These are phyloP conservation scores for Kwoniella sp. DNA, from an alignment of 768 basidiomycete species.

Conservation along the genomic window DNA sequence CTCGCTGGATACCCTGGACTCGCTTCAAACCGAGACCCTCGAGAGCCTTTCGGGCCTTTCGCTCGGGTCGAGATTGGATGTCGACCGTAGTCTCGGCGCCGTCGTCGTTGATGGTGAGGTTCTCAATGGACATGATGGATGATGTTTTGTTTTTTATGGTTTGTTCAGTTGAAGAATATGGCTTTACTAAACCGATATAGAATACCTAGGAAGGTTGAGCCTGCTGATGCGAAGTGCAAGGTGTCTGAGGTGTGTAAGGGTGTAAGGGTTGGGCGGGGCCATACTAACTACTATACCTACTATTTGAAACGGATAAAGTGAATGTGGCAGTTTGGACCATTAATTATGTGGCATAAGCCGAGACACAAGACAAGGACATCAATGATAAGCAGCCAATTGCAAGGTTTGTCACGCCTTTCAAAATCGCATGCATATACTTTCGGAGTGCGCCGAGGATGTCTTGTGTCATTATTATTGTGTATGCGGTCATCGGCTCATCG, in stretches of 20 bases:
- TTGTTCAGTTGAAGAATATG: not conserved
- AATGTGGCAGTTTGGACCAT: slow-evolving; percentile 19
- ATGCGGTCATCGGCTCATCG: slow-evolving; percentile 1
- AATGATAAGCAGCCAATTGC: no score
- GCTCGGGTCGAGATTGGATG: slow-evolving; percentile 89
- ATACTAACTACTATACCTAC: no score
- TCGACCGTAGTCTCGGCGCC: slow-evolving; percentile 68
- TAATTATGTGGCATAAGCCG: not conserved
- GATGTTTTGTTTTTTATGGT: slow-evolving; percentile 51
- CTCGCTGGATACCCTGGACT: slow-evolving; percentile 88
- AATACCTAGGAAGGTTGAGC: not conserved
- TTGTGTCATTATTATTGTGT: no score
- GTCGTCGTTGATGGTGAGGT: slow-evolving; percentile 61
- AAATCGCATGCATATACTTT: no score
- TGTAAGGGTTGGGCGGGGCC: not conserved
- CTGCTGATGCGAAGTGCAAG: no score
- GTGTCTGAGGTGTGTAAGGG: not conserved
- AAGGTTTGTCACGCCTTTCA: no score
- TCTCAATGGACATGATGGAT: slow-evolving; percentile 61
- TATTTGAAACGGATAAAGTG: no score
- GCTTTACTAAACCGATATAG: not conserved
- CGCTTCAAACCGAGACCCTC: slow-evolving; percentile 82
- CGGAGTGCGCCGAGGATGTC: not conserved
- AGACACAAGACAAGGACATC: no score
- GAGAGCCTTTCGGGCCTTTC: slow-evolving; percentile 92